Conservation (phyloP, 1,284 basidiomycete species). For the Schizopora paradoxa region DNA sequence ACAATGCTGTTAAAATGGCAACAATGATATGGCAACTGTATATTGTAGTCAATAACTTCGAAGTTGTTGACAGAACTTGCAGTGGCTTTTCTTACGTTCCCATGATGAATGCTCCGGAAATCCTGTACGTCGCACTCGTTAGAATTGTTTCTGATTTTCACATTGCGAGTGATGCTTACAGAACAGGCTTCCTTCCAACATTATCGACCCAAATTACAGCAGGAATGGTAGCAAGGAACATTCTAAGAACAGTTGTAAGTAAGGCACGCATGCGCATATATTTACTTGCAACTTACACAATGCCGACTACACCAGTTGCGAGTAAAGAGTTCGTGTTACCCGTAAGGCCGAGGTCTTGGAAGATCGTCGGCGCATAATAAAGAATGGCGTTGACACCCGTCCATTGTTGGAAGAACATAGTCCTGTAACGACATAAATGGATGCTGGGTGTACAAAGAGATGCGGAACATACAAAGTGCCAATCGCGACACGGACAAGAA, state of each 20-base stretch:
- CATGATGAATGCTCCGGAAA: conserved; percentile 70
- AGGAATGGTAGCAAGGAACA: conserved; percentile 71
- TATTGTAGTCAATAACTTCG: not conserved
- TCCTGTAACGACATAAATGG: conserved; percentile 29
- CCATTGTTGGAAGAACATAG: conserved; percentile 76
- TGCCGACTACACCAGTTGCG: conserved; percentile 79
- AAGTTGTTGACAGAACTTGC: conserved; percentile 8
- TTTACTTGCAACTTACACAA: conserved; percentile 57
- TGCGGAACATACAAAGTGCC: conserved; percentile 45
- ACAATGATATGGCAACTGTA: conserved; percentile 60
- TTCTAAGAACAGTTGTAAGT: conserved; percentile 33
- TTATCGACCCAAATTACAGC: conserved; percentile 71
- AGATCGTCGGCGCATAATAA: conserved; percentile 69
- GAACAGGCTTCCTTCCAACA: conserved; percentile 62
- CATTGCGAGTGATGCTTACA: conserved; percentile 23
- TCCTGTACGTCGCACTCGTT: conserved; percentile 10
- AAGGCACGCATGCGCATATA: conserved; percentile 6
- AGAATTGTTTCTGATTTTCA: not conserved
- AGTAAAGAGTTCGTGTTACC: conserved; percentile 60
- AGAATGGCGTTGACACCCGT: conserved; percentile 62
- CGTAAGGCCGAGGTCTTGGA: conserved; percentile 48
- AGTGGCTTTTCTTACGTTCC: conserved; percentile 49
- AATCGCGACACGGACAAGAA: conserved; percentile 54
- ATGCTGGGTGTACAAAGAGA: not conserved
- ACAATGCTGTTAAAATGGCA: conserved; percentile 53